Evolutionary conservation across 352 stramenopile genomes (phyloP).

Genomic region (Globisporangium polare): DNA sequence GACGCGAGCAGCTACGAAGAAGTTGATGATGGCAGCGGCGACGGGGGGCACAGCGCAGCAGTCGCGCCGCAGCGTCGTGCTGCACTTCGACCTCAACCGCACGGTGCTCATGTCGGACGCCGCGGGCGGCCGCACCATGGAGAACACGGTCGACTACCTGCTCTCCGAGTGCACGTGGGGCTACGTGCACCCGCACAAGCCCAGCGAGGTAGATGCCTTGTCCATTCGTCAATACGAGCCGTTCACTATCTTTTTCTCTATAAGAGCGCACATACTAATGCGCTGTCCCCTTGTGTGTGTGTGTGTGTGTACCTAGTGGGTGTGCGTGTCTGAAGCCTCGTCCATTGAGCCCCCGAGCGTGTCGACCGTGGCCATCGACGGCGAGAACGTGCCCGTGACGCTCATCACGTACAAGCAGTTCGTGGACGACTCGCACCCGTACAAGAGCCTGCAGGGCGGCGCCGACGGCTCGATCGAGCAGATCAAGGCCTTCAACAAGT

Average conservation of each 20-base stretch:
- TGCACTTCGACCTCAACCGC: conserved; percentile 89
- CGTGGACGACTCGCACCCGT: conserved; percentile 67
- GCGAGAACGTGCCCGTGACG: neutral
- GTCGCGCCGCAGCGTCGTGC: conserved; percentile 46
- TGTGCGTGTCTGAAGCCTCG: conserved; percentile 55
- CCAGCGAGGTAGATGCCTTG: conserved; percentile 17
- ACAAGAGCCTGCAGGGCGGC: conserved; percentile 39
- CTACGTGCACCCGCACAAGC: conserved; percentile 31
- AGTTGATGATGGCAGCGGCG: neutral
- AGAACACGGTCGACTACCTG: conserved; percentile 86
- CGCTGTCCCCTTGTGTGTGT: neutral
- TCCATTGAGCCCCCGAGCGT: conserved; percentile 35
- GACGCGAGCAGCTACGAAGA: neutral
- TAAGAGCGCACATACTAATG: neutral
- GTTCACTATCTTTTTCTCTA: neutral
- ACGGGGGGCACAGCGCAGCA: conserved; percentile 13
- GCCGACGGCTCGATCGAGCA: conserved; percentile 31
- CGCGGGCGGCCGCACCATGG: conserved; percentile 82
- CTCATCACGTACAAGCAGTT: conserved; percentile 85
- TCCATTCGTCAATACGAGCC: neutral
- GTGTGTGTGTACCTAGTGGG: conserved; percentile 24
- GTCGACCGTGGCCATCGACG: conserved; percentile 10
- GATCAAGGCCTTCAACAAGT: conserved; percentile 76
- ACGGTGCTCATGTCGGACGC: conserved; percentile 89
- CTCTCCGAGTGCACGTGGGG: conserved; percentile 81